A percentile compares a stretch with the other conserved stretches of the same genome.
phyloP scores from a whole-genome alignment of 2,329 filamentous ascomycete species.

The Thermoascus crustaceus region DNA sequence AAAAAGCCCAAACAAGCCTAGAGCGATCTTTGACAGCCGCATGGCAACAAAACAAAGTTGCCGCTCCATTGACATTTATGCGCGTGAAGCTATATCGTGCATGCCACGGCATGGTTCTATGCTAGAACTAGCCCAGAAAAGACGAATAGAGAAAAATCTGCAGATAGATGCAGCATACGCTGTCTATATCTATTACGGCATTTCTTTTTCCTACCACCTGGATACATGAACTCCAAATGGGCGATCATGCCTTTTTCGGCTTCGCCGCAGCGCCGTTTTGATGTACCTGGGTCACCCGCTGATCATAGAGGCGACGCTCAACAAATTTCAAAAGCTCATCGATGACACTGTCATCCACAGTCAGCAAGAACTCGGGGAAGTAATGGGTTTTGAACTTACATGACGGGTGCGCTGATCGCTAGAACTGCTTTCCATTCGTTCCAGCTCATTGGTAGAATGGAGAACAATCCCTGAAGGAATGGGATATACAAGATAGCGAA shows the following conservation, averaged over 20 bases:
- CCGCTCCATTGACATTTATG: too few species aligned
- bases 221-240: too few species aligned
- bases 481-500: conserved; percentile 90
- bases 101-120: too few species aligned
- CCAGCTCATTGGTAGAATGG: conserved; percentile 78
- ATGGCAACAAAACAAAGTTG: too few species aligned
- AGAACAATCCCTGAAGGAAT: conserved; percentile 79
- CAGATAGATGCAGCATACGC: too few species aligned
- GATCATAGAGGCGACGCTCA: conserved; percentile 58
- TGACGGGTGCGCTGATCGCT: conserved; percentile 79
- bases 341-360: conserved; percentile 50
- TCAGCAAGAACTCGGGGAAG: conserved; percentile 12
- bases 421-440: conserved; percentile 89
- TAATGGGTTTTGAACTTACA: conserved; percentile 52
- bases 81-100: too few species aligned
- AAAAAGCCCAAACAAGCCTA: too few species aligned
- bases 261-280: conserved; percentile 26
- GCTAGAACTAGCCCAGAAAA: too few species aligned
- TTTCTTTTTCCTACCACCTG: too few species aligned
- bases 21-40: too few species aligned
- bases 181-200: too few species aligned
- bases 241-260: conserved; percentile 26
- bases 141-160: too few species aligned
- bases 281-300: conserved; percentile 10
- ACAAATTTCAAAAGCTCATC: conserved; percentile 75